Percentiles rank a stretch among this genome's conserved stretches.
phyloP scores from a whole-genome alignment of 495 filamentous ascomycete species.

The Xylaria longipes region DNA sequence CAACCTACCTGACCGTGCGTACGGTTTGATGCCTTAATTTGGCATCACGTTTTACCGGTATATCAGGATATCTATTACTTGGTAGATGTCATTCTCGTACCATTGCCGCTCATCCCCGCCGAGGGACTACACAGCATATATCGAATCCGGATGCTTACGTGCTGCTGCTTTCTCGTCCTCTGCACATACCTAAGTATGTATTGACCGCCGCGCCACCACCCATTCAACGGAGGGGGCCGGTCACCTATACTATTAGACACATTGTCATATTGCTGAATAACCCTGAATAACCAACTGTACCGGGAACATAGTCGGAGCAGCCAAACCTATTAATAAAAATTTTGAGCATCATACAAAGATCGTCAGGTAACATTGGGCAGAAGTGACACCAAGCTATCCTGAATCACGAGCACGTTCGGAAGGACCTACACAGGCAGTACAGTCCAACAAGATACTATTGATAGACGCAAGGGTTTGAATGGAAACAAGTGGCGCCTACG shows the following conservation, averaged over 20 bases:
- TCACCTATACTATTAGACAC: background rate
- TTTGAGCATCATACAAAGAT: slow-evolving; percentile 7
- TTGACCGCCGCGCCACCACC: background rate
- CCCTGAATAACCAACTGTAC: slow-evolving; percentile 14
- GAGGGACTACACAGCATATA: background rate
- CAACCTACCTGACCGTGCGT: background rate
- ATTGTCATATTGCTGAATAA: background rate
- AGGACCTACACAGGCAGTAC: background rate
- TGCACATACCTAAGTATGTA: background rate
- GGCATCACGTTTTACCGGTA: background rate
- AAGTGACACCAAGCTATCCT: slow-evolving; percentile 4
- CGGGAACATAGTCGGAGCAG: background rate
- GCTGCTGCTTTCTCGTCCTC: background rate
- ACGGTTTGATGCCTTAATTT: slow-evolving; percentile 8
- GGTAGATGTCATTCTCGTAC: background rate
- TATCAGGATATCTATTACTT: background rate
- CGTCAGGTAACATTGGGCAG: slow-evolving; percentile 23
- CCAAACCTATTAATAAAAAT: slow-evolving; percentile 12
- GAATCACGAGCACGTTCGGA: background rate
- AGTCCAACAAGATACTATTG: background rate
- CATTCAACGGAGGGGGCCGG: background rate
- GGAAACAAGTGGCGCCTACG: slow-evolving; percentile 44
- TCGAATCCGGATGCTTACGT: background rate
- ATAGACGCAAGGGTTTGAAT: slow-evolving; percentile 32
- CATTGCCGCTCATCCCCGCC: background rate